These are phyloP conservation scores for Nyctanthes arbortristis DNA, from an alignment of 257 asterid species.

Conservation along the genomic window DNA sequence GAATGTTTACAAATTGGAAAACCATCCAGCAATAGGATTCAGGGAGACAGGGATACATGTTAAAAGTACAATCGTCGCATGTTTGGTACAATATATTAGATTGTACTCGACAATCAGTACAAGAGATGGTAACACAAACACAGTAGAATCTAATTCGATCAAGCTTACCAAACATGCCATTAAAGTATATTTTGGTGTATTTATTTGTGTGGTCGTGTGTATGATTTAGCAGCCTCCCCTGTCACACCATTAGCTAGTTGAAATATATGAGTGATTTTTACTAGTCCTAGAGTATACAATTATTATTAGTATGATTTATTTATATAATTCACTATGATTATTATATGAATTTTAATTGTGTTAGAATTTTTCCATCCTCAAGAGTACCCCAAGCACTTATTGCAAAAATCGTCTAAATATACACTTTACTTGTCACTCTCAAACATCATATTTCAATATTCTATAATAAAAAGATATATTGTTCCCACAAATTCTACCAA, in stretches of 20 bases:
- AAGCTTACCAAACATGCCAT: not conserved
- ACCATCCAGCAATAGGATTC: conserved; percentile 66
- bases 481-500: too few relatives aligned
- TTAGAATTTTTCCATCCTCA: not conserved
- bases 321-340: conserved; percentile 22
- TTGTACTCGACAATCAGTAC: not conserved
- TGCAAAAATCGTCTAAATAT: too few relatives aligned
- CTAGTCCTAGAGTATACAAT: conserved; percentile 34
- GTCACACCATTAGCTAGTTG: conserved; percentile 42
- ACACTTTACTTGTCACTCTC: too few relatives aligned
- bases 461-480: too few relatives aligned
- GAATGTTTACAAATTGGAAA: conserved; percentile 65
- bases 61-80: conserved; percentile 22
- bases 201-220: conserved; percentile 64
- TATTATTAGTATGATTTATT: conserved; percentile 1
- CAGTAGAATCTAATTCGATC: not conserved
- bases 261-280: conserved; percentile 34
- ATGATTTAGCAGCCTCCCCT: conserved; percentile 62
- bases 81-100: not conserved
- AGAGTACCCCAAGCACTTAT: not conserved
- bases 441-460: too few relatives aligned
- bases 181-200: conserved; percentile 32
- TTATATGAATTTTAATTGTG: conserved; percentile 20
- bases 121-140: not conserved
- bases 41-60: conserved; percentile 68